Conservation (phyloP, 345 rosid species). For the Salix arbutifolia region DNA sequence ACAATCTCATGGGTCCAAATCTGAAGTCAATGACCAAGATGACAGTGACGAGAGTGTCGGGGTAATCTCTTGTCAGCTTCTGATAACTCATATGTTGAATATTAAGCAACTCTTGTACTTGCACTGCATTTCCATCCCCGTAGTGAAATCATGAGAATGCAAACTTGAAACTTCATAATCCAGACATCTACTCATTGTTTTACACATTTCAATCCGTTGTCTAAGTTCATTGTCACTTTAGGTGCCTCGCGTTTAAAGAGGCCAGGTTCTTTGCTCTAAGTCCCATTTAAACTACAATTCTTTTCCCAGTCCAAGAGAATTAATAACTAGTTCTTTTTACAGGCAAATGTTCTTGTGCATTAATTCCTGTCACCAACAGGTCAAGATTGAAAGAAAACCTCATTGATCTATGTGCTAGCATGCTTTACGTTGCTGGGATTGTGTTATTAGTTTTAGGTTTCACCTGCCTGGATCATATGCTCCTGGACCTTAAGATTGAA, state of each 20-base stretch:
- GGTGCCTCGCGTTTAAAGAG: neutral
- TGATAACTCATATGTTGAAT: neutral
- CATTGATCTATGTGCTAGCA: neutral
- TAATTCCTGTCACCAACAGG: neutral
- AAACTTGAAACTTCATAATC: neutral
- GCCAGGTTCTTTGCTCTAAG: neutral
- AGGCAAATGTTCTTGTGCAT: neutral
- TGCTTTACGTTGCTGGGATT: neutral
- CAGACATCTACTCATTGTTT: neutral
- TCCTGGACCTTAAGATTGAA: neutral
- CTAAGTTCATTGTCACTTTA: neutral
- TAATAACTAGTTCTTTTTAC: neutral
- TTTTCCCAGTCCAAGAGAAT: neutral
- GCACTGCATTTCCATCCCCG: neutral
- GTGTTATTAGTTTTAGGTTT: neutral
- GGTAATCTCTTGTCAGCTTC: slow-evolving; percentile 15
- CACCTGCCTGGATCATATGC: neutral
- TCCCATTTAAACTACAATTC: neutral
- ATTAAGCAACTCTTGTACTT: neutral
- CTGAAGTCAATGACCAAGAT: slow-evolving; percentile 17
- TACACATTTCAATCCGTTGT: neutral
- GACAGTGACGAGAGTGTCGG: slow-evolving; percentile 20
- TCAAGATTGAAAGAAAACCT: neutral
- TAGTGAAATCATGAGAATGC: neutral
- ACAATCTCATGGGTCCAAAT: slow-evolving; percentile 18